A percentile compares a stretch with the other conserved stretches of the same genome.
phyloP scores from a whole-genome alignment of 169 alveolate genomes.

The Plasmodium falciparum region DNA sequence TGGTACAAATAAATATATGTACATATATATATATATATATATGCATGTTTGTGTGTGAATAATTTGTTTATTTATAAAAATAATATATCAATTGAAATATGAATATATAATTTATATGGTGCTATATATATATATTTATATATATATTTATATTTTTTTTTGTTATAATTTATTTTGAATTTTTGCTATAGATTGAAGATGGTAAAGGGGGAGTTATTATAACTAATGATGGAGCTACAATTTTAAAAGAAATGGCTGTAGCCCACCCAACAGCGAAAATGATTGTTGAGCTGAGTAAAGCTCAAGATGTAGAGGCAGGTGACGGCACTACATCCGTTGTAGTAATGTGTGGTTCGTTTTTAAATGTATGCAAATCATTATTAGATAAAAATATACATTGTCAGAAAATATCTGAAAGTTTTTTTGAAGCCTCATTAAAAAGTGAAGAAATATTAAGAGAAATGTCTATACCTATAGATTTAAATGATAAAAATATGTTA shows the following conservation, averaged over 20 bases:
- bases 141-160: background rate
- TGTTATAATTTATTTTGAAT: background rate
- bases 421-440: slow-evolving; percentile 91
- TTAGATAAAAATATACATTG: slow-evolving; percentile 98
- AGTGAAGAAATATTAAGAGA: slow-evolving; percentile 92
- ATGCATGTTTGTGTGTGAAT: background rate
- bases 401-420: slow-evolving; percentile 97
- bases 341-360: slow-evolving; percentile 98
- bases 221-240: slow-evolving; percentile 99
- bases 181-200: slow-evolving; percentile 88
- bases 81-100: background rate
- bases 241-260: slow-evolving; percentile 96
- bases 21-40: slow-evolving; percentile 7
- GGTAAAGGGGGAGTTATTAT: slow-evolving; percentile 98
- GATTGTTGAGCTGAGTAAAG: slow-evolving; percentile 98
- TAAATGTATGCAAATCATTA: slow-evolving; percentile 95
- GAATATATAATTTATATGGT: background rate
- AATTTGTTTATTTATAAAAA: background rate
- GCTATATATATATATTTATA: background rate
- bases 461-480: slow-evolving; percentile 94
- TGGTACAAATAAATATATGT: slow-evolving; percentile 84
- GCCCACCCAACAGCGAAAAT: slow-evolving; percentile 98
- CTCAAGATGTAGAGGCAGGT: slow-evolving; percentile 99
- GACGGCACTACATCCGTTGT: slow-evolving; percentile 99
- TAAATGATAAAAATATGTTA: slow-evolving; percentile 95